Percentiles rank a stretch among this genome's conserved stretches.
Evolutionary conservation across 495 filamentous ascomycete genomes (phyloP).

Genomic region (Trichoderma parareesei): DNA sequence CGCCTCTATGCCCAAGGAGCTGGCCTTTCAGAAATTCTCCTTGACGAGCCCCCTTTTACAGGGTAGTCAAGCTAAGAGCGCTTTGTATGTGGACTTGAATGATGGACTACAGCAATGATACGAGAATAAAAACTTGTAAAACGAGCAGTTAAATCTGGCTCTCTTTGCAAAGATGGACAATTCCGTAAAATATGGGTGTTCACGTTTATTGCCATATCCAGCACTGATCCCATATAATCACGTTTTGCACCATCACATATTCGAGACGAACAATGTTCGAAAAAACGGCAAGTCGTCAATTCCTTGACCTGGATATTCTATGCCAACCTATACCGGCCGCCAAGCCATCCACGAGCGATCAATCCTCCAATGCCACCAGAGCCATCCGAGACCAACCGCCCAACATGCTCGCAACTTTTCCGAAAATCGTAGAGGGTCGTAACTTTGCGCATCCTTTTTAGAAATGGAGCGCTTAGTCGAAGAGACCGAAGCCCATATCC

Average conservation of each 20-base stretch:
- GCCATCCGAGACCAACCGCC: constrained; percentile 3
- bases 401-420: constrained; percentile 15
- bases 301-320: not conserved
- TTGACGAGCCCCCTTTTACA: no score
- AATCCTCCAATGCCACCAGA: constrained; percentile 8
- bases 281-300: constrained; percentile 9
- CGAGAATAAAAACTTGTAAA: no score
- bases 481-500: constrained; percentile 99
- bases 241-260: not conserved
- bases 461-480: constrained; percentile 62
- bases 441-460: constrained; percentile 7
- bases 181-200: no score
- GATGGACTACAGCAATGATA: no score
- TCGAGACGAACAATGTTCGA: not conserved
- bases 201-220: no score
- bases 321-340: not conserved
- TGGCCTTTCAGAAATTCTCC: no score
- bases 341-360: not conserved
- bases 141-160: no score
- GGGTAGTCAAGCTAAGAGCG: no score
- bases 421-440: constrained; percentile 19
- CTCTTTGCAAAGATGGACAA: no score
- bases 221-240: not conserved
- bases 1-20: no score
- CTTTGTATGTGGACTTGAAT: no score